A percentile compares a stretch with the other conserved stretches of the same genome.
Evolutionary conservation across 2,329 filamentous ascomycete genomes (phyloP).

Genomic region (Elsinoe fawcettii): DNA sequence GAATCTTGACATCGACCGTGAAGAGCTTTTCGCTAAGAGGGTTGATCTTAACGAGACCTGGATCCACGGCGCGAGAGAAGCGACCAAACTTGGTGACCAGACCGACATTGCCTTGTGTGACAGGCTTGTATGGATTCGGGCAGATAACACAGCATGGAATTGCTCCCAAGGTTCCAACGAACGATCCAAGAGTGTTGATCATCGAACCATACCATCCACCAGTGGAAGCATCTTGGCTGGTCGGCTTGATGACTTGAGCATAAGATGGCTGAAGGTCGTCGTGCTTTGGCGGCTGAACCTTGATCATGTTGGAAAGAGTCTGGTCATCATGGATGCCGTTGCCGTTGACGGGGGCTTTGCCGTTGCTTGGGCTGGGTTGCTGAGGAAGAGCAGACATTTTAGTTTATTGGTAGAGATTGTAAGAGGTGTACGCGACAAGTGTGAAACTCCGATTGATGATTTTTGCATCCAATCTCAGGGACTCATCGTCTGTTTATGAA

Average conservation of each 20-base stretch:
- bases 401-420: not conserved
- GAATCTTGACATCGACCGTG: slow-evolving; percentile 97
- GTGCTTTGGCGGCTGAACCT: slow-evolving; percentile 69
- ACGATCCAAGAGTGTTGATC: slow-evolving; percentile 68
- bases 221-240: slow-evolving; percentile 57
- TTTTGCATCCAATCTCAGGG: not conserved
- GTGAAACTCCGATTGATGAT: not conserved
- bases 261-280: slow-evolving; percentile 83
- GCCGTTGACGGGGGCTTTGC: slow-evolving; percentile 32
- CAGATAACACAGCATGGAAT: slow-evolving; percentile 86
- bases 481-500: slow-evolving; percentile 3
- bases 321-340: slow-evolving; percentile 14
- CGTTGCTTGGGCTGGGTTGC: slow-evolving; percentile 14
- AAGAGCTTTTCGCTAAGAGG: slow-evolving; percentile 82
- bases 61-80: slow-evolving; percentile 93
- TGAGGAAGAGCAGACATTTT: slow-evolving; percentile 12
- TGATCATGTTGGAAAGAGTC: slow-evolving; percentile 32
- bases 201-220: slow-evolving; percentile 87
- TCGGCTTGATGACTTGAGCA: slow-evolving; percentile 56
- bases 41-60: slow-evolving; percentile 95
- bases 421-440: not conserved
- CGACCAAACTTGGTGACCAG: slow-evolving; percentile 91
- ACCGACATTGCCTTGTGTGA: slow-evolving; percentile 87
- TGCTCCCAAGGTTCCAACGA: slow-evolving; percentile 72
- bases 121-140: slow-evolving; percentile 92